Evolutionary conservation across 2,329 filamentous ascomycete species (phyloP).

Genomic region (Trichoderma brevicompactum): DNA sequence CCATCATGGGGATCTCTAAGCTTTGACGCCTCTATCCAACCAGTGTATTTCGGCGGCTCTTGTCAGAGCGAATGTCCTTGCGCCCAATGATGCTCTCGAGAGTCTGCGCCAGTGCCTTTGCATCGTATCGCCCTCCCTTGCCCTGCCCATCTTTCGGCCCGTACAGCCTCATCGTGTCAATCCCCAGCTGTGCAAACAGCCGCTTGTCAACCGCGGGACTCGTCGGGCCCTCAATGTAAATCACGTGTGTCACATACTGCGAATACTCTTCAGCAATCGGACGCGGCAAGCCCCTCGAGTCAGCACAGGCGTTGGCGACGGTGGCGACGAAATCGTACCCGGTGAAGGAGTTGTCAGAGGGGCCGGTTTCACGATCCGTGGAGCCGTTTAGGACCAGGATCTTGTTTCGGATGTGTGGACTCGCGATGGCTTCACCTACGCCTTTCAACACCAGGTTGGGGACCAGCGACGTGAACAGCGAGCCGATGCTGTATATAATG

Average conservation of each 20-base stretch:
- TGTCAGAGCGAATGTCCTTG: slow-evolving; percentile 43
- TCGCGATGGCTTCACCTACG: slow-evolving; percentile 64
- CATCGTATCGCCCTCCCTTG: slow-evolving; percentile 69
- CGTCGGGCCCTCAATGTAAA: slow-evolving; percentile 74
- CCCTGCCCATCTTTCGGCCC: slow-evolving; percentile 59
- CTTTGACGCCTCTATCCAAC: slow-evolving; percentile 38
- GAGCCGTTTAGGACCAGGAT: slow-evolving; percentile 85
- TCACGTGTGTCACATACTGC: slow-evolving; percentile 79
- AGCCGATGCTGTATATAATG: slow-evolving; percentile 92
- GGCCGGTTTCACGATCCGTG: slow-evolving; percentile 85
- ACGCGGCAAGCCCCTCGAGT: slow-evolving; percentile 60
- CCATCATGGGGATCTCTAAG: background rate
- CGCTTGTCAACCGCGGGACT: slow-evolving; percentile 72
- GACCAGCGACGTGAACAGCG: slow-evolving; percentile 85
- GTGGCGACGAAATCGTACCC: slow-evolving; percentile 83
- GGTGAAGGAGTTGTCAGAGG: slow-evolving; percentile 64
- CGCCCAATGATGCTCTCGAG: slow-evolving; percentile 77
- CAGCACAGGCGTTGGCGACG: slow-evolving; percentile 72
- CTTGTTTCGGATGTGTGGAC: slow-evolving; percentile 62
- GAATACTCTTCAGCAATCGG: slow-evolving; percentile 55
- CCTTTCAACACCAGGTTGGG: slow-evolving; percentile 78
- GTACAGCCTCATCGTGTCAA: slow-evolving; percentile 78
- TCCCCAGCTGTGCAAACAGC: slow-evolving; percentile 67
- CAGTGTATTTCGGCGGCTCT: slow-evolving; percentile 52
- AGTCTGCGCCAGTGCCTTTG: slow-evolving; percentile 72